Evolutionary conservation across 495 filamentous ascomycete species (phyloP).

Genomic region (Aspergillus leporis): DNA sequence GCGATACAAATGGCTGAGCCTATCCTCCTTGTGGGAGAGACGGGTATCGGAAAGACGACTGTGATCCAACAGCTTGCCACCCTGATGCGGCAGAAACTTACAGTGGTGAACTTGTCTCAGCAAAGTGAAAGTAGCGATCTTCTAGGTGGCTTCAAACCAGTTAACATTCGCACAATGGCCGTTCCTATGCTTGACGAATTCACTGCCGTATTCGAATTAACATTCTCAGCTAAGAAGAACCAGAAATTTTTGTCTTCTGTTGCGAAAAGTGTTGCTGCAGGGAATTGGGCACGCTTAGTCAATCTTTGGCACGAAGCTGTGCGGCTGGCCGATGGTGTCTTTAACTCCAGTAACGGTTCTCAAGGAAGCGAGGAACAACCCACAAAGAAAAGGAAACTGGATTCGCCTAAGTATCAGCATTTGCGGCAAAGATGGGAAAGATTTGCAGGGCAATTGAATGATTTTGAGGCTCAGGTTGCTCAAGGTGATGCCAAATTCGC

Average conservation of each 20-base stretch:
- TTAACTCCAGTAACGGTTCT: constrained; percentile 41
- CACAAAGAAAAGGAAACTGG: constrained; percentile 79
- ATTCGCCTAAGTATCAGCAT: constrained; percentile 63
- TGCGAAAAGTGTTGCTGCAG: constrained; percentile 72
- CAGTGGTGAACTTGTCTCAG: constrained; percentile 92
- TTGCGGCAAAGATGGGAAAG: constrained; percentile 76
- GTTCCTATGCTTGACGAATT: constrained; percentile 93
- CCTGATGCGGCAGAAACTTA: constrained; percentile 75
- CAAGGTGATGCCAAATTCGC: constrained; percentile 81
- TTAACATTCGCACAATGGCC: constrained; percentile 83
- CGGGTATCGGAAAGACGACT: constrained; percentile 96
- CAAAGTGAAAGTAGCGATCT: constrained; percentile 95
- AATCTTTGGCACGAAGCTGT: constrained; percentile 87
- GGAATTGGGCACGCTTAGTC: constrained; percentile 80
- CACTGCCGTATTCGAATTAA: constrained; percentile 80
- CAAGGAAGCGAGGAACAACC: constrained; percentile 59
- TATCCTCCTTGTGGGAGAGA: constrained; percentile 92
- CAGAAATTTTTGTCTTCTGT: constrained; percentile 79
- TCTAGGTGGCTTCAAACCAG: constrained; percentile 92
- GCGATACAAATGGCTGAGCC: constrained; percentile 84
- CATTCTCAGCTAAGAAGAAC: constrained; percentile 84
- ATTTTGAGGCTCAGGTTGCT: constrained; percentile 79
- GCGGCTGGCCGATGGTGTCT: constrained; percentile 75
- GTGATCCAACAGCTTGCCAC: constrained; percentile 90
- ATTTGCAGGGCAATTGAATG: constrained; percentile 73